A percentile compares a stretch with the other conserved stretches of the same genome.
phyloP scores from a whole-genome alignment of 352 stramenopile genomes.

The Pythium oligandrum region DNA sequence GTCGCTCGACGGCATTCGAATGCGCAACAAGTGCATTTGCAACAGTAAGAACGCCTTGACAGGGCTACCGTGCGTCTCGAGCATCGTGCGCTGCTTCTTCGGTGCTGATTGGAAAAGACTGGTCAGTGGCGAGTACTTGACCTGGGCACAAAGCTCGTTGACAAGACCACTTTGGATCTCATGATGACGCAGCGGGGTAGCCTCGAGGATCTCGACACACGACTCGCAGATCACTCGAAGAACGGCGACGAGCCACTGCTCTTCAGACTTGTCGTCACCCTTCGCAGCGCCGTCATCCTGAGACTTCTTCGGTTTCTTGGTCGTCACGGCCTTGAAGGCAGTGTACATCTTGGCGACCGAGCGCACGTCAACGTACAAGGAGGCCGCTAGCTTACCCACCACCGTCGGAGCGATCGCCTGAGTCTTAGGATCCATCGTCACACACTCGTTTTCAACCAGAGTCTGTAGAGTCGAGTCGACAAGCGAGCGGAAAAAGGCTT shows the following conservation, averaged over 20 bases:
- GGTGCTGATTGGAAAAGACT: conserved; percentile 35
- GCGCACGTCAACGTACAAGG: conserved; percentile 95
- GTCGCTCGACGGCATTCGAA: conserved; percentile 95
- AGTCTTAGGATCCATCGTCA: conserved; percentile 42
- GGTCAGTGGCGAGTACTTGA: conserved; percentile 56
- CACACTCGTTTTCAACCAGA: conserved; percentile 86
- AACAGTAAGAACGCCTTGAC: conserved; percentile 89
- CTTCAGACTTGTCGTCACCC: background rate
- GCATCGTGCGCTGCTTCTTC: conserved; percentile 50
- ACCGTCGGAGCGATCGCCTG: conserved; percentile 69
- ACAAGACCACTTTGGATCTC: conserved; percentile 89
- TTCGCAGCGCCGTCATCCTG: background rate
- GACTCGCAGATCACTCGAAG: conserved; percentile 59
- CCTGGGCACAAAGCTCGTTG: conserved; percentile 43
- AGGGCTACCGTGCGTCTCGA: conserved; percentile 75
- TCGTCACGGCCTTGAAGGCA: conserved; percentile 26
- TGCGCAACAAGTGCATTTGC: conserved; percentile 92
- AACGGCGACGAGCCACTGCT: conserved; percentile 15
- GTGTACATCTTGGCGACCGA: conserved; percentile 75
- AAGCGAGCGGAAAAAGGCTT: conserved; percentile 81
- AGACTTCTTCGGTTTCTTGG: conserved; percentile 7
- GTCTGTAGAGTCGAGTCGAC: conserved; percentile 69
- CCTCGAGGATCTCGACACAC: conserved; percentile 92
- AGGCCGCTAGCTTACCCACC: conserved; percentile 91
- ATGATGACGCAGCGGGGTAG: conserved; percentile 96